These are phyloP conservation scores for Acorus gramineus DNA, from an alignment of 106 monocot species.

Conservation along the genomic window DNA sequence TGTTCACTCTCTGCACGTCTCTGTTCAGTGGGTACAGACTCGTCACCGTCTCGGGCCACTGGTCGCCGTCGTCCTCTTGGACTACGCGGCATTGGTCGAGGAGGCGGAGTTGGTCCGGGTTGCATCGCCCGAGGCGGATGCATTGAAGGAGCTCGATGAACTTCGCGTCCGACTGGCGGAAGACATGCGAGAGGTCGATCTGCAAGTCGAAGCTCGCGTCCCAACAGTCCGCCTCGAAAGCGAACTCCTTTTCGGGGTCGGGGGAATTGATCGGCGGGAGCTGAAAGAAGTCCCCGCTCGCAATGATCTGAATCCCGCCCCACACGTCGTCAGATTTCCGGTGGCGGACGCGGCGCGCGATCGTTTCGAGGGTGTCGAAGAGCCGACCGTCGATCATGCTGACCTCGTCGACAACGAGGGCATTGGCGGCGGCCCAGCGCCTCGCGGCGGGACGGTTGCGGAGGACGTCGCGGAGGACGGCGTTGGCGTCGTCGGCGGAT, in stretches of 20 bases:
- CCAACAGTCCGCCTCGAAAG: constrained; percentile 1
- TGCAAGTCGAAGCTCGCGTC: constrained; percentile 1
- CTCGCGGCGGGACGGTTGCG: background rate
- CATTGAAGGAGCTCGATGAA: background rate
- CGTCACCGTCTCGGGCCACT: background rate
- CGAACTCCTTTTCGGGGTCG: constrained; percentile 1
- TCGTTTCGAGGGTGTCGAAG: background rate
- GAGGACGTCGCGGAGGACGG: background rate
- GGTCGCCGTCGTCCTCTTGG: too few species aligned
- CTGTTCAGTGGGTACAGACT: background rate
- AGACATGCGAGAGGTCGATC: background rate
- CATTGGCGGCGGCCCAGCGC: background rate
- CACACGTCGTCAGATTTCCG: background rate
- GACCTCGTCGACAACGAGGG: background rate
- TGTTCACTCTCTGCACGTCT: background rate
- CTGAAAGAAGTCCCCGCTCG: constrained; percentile 4
- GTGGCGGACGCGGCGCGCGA: background rate
- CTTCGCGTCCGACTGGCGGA: background rate
- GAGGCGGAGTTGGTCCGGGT: background rate
- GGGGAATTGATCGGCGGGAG: background rate
- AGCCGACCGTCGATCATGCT: constrained; percentile 3
- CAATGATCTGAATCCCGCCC: background rate
- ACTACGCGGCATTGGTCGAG: too few species aligned
- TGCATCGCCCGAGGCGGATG: background rate
- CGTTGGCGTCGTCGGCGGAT: background rate